Evolutionary conservation across 495 filamentous ascomycete species (phyloP).

Genomic region (Tuber melanosporum): DNA sequence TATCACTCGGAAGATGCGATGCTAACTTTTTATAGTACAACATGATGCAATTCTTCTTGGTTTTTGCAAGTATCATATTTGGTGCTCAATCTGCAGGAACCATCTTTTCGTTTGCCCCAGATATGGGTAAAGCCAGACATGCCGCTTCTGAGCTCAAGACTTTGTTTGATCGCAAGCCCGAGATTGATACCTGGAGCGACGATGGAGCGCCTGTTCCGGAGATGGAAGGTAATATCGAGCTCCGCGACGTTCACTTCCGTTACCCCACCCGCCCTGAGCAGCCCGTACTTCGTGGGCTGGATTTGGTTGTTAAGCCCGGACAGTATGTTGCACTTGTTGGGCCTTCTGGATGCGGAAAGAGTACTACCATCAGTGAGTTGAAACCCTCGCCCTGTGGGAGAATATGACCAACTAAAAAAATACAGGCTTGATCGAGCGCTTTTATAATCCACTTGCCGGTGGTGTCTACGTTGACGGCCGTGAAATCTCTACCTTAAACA

Average conservation of each 20-base stretch:
- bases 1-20: conserved; percentile 2
- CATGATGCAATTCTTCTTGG: conserved; percentile 78
- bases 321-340: conserved; percentile 78
- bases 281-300: conserved; percentile 67
- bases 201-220: conserved; percentile 55
- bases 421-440: conserved; percentile 64
- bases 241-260: conserved; percentile 71
- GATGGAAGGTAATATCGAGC: conserved; percentile 66
- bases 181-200: conserved; percentile 74
- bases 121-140: conserved; percentile 83
- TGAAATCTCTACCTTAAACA: conserved; percentile 65
- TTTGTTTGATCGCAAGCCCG: conserved; percentile 70
- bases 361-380: conserved; percentile 56
- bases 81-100: conserved; percentile 79
- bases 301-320: conserved; percentile 64
- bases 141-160: conserved; percentile 68
- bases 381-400: neutral
- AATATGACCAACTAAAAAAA: neutral
- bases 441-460: conserved; percentile 74
- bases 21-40: conserved; percentile 44
- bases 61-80: conserved; percentile 72
- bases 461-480: conserved; percentile 66
- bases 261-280: conserved; percentile 76
- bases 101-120: conserved; percentile 76
- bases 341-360: conserved; percentile 76